Evolutionary conservation across 2,329 filamentous ascomycete genomes (phyloP).

Genomic region (Neurospora sp.): DNA sequence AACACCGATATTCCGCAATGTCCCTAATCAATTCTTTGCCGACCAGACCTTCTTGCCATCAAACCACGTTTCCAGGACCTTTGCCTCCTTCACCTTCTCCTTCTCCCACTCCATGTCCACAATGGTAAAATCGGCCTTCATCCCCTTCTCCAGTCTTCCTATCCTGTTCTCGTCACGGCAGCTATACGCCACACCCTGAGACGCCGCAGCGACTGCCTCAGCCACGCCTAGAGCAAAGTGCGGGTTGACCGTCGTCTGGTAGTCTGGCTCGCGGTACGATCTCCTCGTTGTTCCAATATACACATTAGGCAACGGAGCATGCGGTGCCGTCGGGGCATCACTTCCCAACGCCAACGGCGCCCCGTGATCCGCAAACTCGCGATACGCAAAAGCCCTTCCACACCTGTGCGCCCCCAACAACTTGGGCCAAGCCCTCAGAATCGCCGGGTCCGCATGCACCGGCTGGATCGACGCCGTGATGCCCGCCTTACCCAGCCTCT

Average conservation of each 20-base stretch:
- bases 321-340: slow-evolving; percentile 50
- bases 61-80: slow-evolving; percentile 44
- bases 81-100: slow-evolving; percentile 34
- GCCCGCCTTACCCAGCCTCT: slow-evolving; percentile 43
- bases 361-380: slow-evolving; percentile 46
- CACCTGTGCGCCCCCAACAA: slow-evolving; percentile 45
- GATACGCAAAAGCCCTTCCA: slow-evolving; percentile 51
- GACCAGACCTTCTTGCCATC: slow-evolving; percentile 33
- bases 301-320: slow-evolving; percentile 42
- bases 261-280: slow-evolving; percentile 38
- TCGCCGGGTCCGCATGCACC: slow-evolving; percentile 50
- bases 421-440: slow-evolving; percentile 49
- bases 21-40: slow-evolving; percentile 18
- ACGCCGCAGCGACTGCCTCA: slow-evolving; percentile 43
- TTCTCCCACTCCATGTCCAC: slow-evolving; percentile 40
- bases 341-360: slow-evolving; percentile 46
- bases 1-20: too few species aligned
- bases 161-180: slow-evolving; percentile 46
- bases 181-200: slow-evolving; percentile 45
- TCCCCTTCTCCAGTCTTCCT: slow-evolving; percentile 41
- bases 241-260: slow-evolving; percentile 35
- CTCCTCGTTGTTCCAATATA: slow-evolving; percentile 49
- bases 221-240: slow-evolving; percentile 42
- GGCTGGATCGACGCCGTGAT: slow-evolving; percentile 52
- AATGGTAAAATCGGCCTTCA: slow-evolving; percentile 48